These are phyloP conservation scores for Selaginella tamariscina DNA, from an alignment of 75 land plant species.

Conservation along the genomic window DNA sequence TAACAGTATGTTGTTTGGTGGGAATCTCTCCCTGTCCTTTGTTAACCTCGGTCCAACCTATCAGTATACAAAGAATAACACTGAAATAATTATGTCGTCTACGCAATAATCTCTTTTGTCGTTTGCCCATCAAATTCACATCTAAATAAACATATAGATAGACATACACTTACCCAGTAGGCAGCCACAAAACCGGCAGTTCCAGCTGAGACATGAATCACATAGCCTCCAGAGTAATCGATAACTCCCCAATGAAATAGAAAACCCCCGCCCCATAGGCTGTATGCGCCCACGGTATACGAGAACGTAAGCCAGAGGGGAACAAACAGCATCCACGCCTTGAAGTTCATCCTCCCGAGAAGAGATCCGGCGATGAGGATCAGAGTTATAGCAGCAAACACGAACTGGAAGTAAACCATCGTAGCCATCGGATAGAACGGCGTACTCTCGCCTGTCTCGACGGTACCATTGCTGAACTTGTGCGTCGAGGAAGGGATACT, in stretches of 20 bases:
- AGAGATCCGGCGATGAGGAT: conserved; percentile 50
- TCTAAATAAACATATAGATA: too few species aligned
- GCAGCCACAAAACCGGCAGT: conserved; percentile 44
- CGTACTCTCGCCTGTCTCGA: conserved; percentile 16
- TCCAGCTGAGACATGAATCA: conserved; percentile 71
- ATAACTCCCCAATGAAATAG: conserved; percentile 46
- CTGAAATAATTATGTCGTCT: too few species aligned
- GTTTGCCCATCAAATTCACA: too few species aligned
- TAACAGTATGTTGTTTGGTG: conserved; percentile 63
- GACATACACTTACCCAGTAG: conserved; percentile 41
- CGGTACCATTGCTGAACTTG: conserved; percentile 6
- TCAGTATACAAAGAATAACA: conserved; percentile 2
- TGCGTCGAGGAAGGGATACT: conserved; percentile 15
- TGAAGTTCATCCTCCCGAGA: conserved; percentile 51
- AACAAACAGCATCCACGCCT: conserved; percentile 73
- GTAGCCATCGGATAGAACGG: conserved; percentile 56
- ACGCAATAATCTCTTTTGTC: too few species aligned
- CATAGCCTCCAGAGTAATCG: conserved; percentile 72
- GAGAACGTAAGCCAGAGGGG: conserved; percentile 55
- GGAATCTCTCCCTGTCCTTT: conserved; percentile 51
- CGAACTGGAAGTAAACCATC: conserved; percentile 55
- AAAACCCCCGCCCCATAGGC: conserved; percentile 52
- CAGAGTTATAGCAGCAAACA: conserved; percentile 56
- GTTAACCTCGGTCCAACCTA: conserved; percentile 56
- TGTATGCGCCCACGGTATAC: conserved; percentile 46